Evolutionary conservation across 176 grass and related monocot genomes (phyloP), one percentile per base, ranked within the genome.

Genomic region (Aegilops sharonensis): DNA sequence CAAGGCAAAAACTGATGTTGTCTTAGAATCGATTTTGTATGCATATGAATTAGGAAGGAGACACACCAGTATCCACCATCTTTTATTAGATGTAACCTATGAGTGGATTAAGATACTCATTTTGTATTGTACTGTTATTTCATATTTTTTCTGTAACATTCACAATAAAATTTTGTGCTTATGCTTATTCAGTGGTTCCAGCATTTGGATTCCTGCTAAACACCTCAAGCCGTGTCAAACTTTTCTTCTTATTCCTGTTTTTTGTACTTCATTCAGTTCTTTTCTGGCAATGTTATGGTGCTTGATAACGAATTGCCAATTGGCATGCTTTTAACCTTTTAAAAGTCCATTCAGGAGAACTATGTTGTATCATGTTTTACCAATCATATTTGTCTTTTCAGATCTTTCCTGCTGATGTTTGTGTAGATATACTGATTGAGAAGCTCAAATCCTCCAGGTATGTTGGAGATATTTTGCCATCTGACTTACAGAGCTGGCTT

Each of bases 371-470:
- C 67, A 34, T 77, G n/a, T 83, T 83, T 80, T 36, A 72, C 72
- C 81, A 66, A 73, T 77, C 81, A 4, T 88, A 85, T 76, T 89
- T 77, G 25, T 20, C 77, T 64, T 78, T 91, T 68, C 90, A 98
- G 97, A 91, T 98, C 42, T 91, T 94, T 59, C 97, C 97, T 78
- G 82, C 79, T 77, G 97, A 94, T 92, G 60, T 91, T 9, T 85
- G 71, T 88, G 60, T 95, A 82, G 91, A 91, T 86, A 88, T 69
- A 87, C 60, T 91, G 68, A 60, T 94, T 94, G 84, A 95, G 20
- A 92, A 72, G 30, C 36, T 95, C 61, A 86, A 91, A 37, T 88
- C 88, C 34, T 91, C 85, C 34, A 88, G 93, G 96, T 98, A 91
- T 75, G 75, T 21, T 64, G 4, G 57, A 94, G 64, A 91, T 83